These are phyloP conservation scores for Orbilia oligospora DNA, from an alignment of 2,329 filamentous ascomycete species.

Conservation along the genomic window DNA sequence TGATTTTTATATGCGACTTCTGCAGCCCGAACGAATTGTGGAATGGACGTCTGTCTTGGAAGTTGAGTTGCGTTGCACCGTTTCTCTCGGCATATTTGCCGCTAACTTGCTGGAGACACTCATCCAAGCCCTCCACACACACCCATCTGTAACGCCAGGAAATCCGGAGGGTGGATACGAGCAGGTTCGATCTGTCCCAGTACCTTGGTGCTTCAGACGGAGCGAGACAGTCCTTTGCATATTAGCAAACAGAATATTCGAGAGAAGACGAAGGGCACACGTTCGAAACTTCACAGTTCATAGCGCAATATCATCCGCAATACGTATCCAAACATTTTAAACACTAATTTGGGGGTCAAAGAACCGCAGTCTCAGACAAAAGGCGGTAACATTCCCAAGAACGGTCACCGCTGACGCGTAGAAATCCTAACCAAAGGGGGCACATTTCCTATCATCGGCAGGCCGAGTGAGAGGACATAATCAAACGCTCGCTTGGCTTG, in stretches of 20 bases:
- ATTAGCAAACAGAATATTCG: constrained; percentile 5
- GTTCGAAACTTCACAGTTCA: not conserved
- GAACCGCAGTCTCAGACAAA: constrained; percentile 24
- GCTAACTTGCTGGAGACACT: constrained; percentile 39
- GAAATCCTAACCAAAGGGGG: constrained; percentile 47
- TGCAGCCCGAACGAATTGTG: constrained; percentile 27
- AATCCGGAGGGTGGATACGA: constrained; percentile 42
- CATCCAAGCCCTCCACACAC: constrained; percentile 24
- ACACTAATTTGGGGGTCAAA: not conserved
- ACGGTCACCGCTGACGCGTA: constrained; percentile 59
- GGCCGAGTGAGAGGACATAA: constrained; percentile 44
- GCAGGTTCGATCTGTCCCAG: constrained; percentile 31
- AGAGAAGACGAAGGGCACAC: not conserved
- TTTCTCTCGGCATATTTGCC: constrained; percentile 57
- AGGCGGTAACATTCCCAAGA: constrained; percentile 59
- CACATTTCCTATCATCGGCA: constrained; percentile 8
- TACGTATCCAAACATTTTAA: not conserved
- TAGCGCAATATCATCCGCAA: not conserved
- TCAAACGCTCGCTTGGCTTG: constrained; percentile 61
- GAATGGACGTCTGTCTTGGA: constrained; percentile 42
- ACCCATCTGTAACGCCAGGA: constrained; percentile 37
- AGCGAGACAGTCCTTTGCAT: constrained; percentile 9
- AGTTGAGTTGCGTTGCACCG: constrained; percentile 59
- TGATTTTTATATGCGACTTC: constrained; percentile 43
- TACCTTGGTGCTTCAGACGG: constrained; percentile 50